A percentile compares a stretch with the other conserved stretches of the same genome.
Conservation (phyloP, 352 stramenopile genomes). For the Aphanomyces stellatus region DNA sequence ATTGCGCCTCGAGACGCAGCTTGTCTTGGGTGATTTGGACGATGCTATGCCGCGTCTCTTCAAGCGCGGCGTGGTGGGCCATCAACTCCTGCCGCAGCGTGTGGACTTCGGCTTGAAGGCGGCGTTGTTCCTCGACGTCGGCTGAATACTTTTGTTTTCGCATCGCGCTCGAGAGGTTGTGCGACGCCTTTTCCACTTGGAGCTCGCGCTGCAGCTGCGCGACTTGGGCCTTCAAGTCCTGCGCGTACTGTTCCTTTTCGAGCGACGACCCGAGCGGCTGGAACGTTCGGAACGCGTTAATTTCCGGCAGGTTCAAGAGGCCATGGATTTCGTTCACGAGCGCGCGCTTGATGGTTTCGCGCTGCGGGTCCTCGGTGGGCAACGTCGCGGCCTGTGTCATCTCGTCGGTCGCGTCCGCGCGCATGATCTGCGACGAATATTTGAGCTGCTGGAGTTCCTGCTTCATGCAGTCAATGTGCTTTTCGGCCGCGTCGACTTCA, state of each 20-base stretch:
- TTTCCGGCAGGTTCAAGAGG: constrained; percentile 56
- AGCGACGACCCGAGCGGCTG: constrained; percentile 47
- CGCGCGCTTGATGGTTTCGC: constrained; percentile 48
- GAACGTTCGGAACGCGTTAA: constrained; percentile 60
- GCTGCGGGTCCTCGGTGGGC: constrained; percentile 19
- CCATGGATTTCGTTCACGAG: constrained; percentile 73
- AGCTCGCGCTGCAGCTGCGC: constrained; percentile 12
- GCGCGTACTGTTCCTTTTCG: constrained; percentile 4
- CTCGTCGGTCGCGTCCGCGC: background rate
- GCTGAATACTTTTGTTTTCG: constrained; percentile 9
- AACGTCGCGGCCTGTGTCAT: background rate
- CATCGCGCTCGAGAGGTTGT: constrained; percentile 3
- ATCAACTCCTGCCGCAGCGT: background rate
- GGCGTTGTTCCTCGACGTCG: background rate
- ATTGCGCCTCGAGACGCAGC: background rate
- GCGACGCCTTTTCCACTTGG: constrained; percentile 10
- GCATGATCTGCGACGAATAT: constrained; percentile 9
- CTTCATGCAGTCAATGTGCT: constrained; percentile 53
- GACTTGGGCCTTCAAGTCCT: constrained; percentile 6
- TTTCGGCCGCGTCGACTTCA: constrained; percentile 39
- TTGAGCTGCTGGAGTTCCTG: constrained; percentile 51
- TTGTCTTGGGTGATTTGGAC: background rate
- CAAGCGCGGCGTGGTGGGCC: constrained; percentile 5
- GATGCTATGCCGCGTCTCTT: background rate
- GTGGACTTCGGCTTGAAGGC: constrained; percentile 5